These are phyloP conservation scores for Polyporus tsugae DNA, from an alignment of 1,284 basidiomycete genomes.

Conservation along the genomic window DNA sequence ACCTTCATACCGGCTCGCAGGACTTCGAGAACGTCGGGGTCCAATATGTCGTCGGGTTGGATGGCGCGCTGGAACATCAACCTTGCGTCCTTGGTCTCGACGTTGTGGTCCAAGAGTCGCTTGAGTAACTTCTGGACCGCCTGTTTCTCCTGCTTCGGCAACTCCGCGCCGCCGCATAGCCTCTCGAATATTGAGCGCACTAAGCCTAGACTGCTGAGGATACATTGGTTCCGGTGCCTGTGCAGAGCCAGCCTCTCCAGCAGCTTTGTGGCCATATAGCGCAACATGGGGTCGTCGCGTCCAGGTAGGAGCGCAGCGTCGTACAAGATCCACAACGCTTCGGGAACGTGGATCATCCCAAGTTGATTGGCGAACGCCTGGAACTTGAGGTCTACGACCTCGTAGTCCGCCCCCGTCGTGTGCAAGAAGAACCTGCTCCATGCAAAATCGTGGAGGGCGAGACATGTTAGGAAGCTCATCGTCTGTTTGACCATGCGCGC, in stretches of 20 bases:
- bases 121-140: slow-evolving; percentile 67
- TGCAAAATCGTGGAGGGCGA: slow-evolving; percentile 70
- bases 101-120: slow-evolving; percentile 74
- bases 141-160: slow-evolving; percentile 57
- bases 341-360: slow-evolving; percentile 60
- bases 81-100: slow-evolving; percentile 65
- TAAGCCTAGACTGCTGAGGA: slow-evolving; percentile 66
- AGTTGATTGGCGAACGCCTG: slow-evolving; percentile 53
- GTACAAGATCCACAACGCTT: slow-evolving; percentile 65
- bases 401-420: slow-evolving; percentile 44
- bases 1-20: slow-evolving; percentile 73
- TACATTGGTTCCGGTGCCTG: slow-evolving; percentile 72
- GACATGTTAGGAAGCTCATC: slow-evolving; percentile 68
- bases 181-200: slow-evolving; percentile 59
- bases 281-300: slow-evolving; percentile 39
- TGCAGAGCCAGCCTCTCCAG: slow-evolving; percentile 66
- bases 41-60: slow-evolving; percentile 48
- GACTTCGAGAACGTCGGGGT: slow-evolving; percentile 72
- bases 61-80: slow-evolving; percentile 67
- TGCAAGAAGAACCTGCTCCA: slow-evolving; percentile 58
- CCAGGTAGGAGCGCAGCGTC: slow-evolving; percentile 46
- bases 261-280: slow-evolving; percentile 64
- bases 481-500: slow-evolving; percentile 57
- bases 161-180: slow-evolving; percentile 36
- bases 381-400: slow-evolving; percentile 44